Evolutionary conservation across 345 rosid species (phyloP).

Genomic region (Hibiscus syriacus): DNA sequence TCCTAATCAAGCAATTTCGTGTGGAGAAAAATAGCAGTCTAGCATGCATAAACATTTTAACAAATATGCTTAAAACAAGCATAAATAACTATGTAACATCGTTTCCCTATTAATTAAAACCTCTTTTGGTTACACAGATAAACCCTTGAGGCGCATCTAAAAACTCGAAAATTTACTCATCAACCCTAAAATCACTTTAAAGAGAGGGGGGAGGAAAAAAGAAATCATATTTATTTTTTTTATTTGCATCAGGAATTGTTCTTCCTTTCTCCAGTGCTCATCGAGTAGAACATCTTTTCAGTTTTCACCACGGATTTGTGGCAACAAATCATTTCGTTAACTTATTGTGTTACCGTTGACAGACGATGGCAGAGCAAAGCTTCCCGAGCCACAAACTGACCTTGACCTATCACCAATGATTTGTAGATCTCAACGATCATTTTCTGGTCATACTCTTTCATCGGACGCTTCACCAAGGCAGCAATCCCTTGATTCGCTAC

Average conservation of each 20-base stretch:
- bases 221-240: not conserved
- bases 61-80: too few species aligned
- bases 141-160: too few species aligned
- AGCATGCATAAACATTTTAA: too few species aligned
- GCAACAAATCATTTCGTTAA: not conserved
- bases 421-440: slow-evolving; percentile 61
- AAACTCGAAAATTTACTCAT: too few species aligned
- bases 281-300: not conserved
- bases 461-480: slow-evolving; percentile 19
- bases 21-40: too few species aligned
- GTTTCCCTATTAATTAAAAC: too few species aligned
- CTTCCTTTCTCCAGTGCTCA: not conserved
- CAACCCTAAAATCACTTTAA: not conserved
- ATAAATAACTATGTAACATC: too few species aligned
- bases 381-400: slow-evolving; percentile 35
- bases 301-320: not conserved
- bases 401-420: slow-evolving; percentile 44
- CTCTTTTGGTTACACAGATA: too few species aligned
- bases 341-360: not conserved
- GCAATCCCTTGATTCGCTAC: not conserved
- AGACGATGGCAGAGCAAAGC: slow-evolving; percentile 18
- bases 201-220: not conserved
- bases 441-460: slow-evolving; percentile 54
- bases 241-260: not conserved
- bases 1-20: too few species aligned